Evolutionary conservation across 495 filamentous ascomycete species (phyloP).

Genomic region (Glonium stellatum): DNA sequence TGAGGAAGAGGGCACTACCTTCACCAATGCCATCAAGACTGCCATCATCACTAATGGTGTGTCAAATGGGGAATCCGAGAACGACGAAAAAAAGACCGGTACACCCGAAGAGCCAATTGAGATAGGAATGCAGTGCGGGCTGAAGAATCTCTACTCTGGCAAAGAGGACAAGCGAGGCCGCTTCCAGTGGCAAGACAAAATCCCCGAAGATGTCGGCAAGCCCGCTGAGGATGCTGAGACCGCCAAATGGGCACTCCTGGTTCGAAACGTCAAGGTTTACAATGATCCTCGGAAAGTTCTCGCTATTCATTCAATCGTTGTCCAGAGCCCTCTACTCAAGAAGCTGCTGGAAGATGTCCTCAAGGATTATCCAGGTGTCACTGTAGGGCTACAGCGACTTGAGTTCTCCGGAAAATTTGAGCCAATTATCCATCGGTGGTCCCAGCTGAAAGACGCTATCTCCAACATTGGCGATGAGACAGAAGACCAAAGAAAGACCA

Average conservation of each 20-base stretch:
- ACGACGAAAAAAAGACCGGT: neutral
- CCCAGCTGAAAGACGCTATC: constrained; percentile 42
- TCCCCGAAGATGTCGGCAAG: constrained; percentile 43
- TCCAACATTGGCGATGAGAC: constrained; percentile 19
- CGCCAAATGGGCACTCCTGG: constrained; percentile 47
- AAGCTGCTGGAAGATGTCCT: constrained; percentile 49
- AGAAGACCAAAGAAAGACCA: constrained; percentile 45
- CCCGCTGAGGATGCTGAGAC: constrained; percentile 48
- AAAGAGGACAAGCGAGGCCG: constrained; percentile 39
- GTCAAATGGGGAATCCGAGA: neutral
- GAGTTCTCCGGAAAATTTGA: constrained; percentile 55
- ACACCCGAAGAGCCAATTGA: constrained; percentile 13
- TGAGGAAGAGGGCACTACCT: constrained; percentile 6
- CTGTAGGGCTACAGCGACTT: constrained; percentile 51
- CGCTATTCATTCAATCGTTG: constrained; percentile 53
- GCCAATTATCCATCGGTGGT: constrained; percentile 63
- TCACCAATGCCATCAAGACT: constrained; percentile 6
- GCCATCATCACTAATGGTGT: constrained; percentile 2
- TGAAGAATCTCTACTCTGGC: constrained; percentile 29
- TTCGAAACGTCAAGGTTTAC: constrained; percentile 47
- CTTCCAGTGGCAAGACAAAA: constrained; percentile 37
- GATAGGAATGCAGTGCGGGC: constrained; percentile 24
- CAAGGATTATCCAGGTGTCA: constrained; percentile 58
- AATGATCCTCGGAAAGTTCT: constrained; percentile 56
- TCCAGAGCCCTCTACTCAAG: constrained; percentile 60